Percentiles rank a stretch among this genome's conserved stretches.
Conservation (phyloP, 768 basidiomycete genomes). For the Boletus sp. region DNA sequence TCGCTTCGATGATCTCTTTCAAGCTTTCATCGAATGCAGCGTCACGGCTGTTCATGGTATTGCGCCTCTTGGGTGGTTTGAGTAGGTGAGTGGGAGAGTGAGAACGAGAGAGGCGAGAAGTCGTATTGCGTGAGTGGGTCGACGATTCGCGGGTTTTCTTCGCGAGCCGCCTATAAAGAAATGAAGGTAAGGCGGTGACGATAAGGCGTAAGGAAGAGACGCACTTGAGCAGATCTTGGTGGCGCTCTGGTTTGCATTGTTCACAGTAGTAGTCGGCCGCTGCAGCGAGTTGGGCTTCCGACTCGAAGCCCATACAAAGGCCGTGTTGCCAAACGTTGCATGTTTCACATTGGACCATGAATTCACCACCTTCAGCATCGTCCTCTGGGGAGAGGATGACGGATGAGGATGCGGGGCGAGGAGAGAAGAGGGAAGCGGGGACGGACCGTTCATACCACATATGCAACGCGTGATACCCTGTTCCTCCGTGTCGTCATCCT, state of each 20-base stretch:
- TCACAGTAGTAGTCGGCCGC: conserved; percentile 93
- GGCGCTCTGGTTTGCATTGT: conserved; percentile 83
- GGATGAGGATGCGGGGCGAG: conserved; percentile 23
- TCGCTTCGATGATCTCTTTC: conserved; percentile 72
- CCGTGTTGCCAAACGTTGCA: conserved; percentile 99
- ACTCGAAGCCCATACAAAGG: conserved; percentile 89
- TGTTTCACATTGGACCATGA: conserved; percentile 97
- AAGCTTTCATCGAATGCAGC: conserved; percentile 89
- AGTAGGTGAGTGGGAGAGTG: conserved; percentile 64
- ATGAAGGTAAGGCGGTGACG: conserved; percentile 18
- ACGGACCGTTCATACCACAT: conserved; percentile 77
- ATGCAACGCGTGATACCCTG: conserved; percentile 75
- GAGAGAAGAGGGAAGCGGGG: conserved; percentile 8
- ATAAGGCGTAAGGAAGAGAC: conserved; percentile 31
- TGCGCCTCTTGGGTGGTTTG: conserved; percentile 80
- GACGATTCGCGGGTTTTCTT: conserved; percentile 65
- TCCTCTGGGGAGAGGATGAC: conserved; percentile 49
- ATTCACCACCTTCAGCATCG: conserved; percentile 82
- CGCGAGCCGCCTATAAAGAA: conserved; percentile 52
- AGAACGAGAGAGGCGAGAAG: conserved; percentile 68
- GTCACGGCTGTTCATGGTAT: conserved; percentile 97
- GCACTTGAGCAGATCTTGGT: conserved; percentile 78
- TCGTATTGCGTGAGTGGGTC: conserved; percentile 56
- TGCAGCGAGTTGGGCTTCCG: conserved; percentile 69
- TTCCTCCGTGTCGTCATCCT: conserved; percentile 49